These are phyloP conservation scores for Cladosporium sp. DNA, from an alignment of 2,329 filamentous ascomycete genomes.

Conservation along the genomic window DNA sequence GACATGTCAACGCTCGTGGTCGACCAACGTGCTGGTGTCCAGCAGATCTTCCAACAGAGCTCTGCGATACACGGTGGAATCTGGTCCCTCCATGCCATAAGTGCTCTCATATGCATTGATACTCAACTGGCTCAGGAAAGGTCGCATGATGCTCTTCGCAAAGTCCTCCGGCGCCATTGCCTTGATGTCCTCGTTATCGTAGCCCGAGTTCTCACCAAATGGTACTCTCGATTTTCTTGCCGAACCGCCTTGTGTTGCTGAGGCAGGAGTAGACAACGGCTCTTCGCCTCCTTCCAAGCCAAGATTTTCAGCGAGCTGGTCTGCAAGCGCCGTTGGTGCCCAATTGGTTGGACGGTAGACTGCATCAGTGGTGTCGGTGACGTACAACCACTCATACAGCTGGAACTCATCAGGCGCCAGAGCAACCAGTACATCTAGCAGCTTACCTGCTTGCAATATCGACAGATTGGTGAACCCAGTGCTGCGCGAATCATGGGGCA, in stretches of 20 bases:
- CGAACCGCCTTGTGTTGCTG: background rate
- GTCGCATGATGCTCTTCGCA: conserved; percentile 74
- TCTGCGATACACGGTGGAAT: conserved; percentile 60
- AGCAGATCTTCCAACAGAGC: conserved; percentile 35
- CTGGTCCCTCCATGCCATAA: conserved; percentile 76
- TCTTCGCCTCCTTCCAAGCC: conserved; percentile 5
- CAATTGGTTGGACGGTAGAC: conserved; percentile 76
- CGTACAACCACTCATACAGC: conserved; percentile 96
- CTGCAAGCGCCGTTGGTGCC: conserved; percentile 73
- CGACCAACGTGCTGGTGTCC: conserved; percentile 52
- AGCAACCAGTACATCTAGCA: conserved; percentile 84
- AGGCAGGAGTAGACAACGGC: background rate
- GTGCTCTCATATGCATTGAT: conserved; percentile 92
- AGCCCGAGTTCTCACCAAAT: background rate
- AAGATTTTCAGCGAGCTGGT: conserved; percentile 72
- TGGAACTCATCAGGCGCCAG: conserved; percentile 94
- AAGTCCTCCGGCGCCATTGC: conserved; percentile 61
- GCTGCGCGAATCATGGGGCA: conserved; percentile 63
- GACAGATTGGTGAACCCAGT: conserved; percentile 76
- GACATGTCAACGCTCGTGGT: conserved; percentile 21
- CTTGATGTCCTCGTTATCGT: conserved; percentile 56
- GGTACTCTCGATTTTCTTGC: background rate
- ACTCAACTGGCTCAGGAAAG: conserved; percentile 88
- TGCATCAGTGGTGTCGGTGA: conserved; percentile 94
- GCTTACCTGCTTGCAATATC: conserved; percentile 87